Evolutionary conservation across 2,329 filamentous ascomycete genomes (phyloP).

Genomic region (Kalaharituber pfeilii): DNA sequence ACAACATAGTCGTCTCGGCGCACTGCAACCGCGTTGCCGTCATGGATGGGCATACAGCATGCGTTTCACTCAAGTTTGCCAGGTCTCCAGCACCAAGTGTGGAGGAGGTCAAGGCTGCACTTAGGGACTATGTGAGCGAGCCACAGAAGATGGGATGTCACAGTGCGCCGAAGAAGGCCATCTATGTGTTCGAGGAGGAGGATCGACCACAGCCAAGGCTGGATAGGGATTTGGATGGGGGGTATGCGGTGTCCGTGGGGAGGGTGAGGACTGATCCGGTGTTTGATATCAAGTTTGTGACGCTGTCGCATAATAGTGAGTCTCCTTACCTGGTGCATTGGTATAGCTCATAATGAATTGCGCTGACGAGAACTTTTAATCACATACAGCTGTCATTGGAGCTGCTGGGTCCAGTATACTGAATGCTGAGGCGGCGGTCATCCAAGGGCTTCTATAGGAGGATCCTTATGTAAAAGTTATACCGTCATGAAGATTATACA

Average conservation of each 20-base stretch:
- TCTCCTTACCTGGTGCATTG: constrained; percentile 10
- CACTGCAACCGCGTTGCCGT: constrained; percentile 92
- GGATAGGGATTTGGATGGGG: constrained; percentile 66
- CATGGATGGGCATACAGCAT: constrained; percentile 88
- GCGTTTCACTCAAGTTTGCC: constrained; percentile 70
- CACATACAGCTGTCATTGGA: constrained; percentile 58
- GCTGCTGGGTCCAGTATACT: constrained; percentile 91
- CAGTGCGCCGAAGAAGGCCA: constrained; percentile 64
- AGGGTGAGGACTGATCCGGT: constrained; percentile 73
- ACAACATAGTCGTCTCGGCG: constrained; percentile 57
- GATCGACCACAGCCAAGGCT: constrained; percentile 83
- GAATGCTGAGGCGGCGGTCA: constrained; percentile 78
- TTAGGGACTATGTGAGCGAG: constrained; percentile 67
- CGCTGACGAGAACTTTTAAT: neutral
- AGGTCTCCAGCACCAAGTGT: constrained; percentile 55
- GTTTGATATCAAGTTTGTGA: constrained; percentile 90
- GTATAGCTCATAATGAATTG: too few relatives aligned
- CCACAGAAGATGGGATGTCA: constrained; percentile 70
- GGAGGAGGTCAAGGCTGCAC: constrained; percentile 58
- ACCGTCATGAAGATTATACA: too few relatives aligned
- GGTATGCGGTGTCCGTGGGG: constrained; percentile 83
- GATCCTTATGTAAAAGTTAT: too few relatives aligned
- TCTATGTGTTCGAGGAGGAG: constrained; percentile 74
- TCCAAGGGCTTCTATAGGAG: constrained; percentile 68
- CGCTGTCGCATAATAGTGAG: constrained; percentile 64